A percentile compares a stretch with the other conserved stretches of the same genome.
phyloP scores from a whole-genome alignment of 2,329 filamentous ascomycete species.

The Sclerotinia subarctica region DNA sequence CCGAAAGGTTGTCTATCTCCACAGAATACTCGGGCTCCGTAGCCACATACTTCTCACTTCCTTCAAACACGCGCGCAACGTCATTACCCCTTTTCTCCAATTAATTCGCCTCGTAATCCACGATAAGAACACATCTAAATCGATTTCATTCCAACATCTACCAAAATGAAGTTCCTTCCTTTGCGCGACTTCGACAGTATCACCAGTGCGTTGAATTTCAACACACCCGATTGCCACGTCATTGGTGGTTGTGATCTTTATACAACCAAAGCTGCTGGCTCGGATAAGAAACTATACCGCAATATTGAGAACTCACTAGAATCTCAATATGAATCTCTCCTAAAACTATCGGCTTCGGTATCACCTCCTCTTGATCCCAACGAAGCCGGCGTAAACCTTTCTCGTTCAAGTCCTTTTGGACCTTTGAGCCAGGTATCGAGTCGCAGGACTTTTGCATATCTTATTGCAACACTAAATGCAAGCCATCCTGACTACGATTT shows the following conservation, averaged over 20 bases:
- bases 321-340: conserved; percentile 82
- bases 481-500: conserved; percentile 98
- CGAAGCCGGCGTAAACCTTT: conserved; percentile 66
- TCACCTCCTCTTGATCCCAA: conserved; percentile 78
- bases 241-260: conserved; percentile 94
- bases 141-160: conserved; percentile 26
- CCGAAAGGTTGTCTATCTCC: conserved; percentile 34
- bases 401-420: conserved; percentile 86
- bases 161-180: conserved; percentile 72
- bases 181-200: conserved; percentile 88
- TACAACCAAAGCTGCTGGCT: conserved; percentile 92
- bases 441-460: conserved; percentile 87
- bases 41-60: conserved; percentile 37
- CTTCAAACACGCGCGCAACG: conserved; percentile 30
- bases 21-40: conserved; percentile 36
- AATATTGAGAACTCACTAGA: conserved; percentile 90
- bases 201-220: conserved; percentile 90
- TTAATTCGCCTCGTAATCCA: conserved; percentile 25
- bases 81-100: conserved; percentile 18
- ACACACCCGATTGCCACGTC: conserved; percentile 87
- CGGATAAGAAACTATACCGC: conserved; percentile 96
- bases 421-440: conserved; percentile 83
- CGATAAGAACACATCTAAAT: conserved; percentile 33
- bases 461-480: conserved; percentile 94
- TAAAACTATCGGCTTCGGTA: conserved; percentile 81